Conservation (phyloP, 331 rosid genomes). For the Saraca asoca region DNA sequence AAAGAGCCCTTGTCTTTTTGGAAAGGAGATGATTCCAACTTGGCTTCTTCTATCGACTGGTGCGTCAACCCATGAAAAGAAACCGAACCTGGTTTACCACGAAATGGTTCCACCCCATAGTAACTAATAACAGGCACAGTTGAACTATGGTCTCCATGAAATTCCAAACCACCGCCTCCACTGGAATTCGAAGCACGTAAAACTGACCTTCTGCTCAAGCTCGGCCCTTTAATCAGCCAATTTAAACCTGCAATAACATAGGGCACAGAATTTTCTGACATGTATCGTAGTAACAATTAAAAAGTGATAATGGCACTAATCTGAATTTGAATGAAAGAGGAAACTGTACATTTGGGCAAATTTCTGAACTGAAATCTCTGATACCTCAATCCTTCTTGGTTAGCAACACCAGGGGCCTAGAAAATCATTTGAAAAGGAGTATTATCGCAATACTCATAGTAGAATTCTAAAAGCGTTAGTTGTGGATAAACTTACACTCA, state of each 20-base stretch:
- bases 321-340: background rate
- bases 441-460: background rate
- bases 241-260: slow-evolving; percentile 46
- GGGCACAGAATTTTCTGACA: background rate
- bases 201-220: slow-evolving; percentile 44
- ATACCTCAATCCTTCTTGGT: slow-evolving; percentile 32
- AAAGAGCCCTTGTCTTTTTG: slow-evolving; percentile 61
- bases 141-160: slow-evolving; percentile 37
- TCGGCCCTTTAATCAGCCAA: slow-evolving; percentile 34
- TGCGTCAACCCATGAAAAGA: slow-evolving; percentile 80
- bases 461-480: background rate
- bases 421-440: slow-evolving; percentile 10
- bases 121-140: slow-evolving; percentile 31
- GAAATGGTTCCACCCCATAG: slow-evolving; percentile 69
- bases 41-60: slow-evolving; percentile 69
- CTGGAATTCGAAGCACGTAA: slow-evolving; percentile 52
- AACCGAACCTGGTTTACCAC: slow-evolving; percentile 83
- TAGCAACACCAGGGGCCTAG: slow-evolving; percentile 37
- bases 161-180: slow-evolving; percentile 50
- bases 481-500: slow-evolving; percentile 34
- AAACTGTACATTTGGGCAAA: slow-evolving; percentile 50
- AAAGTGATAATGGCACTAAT: background rate
- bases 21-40: slow-evolving; percentile 72
- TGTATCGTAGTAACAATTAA: too few relatives aligned
- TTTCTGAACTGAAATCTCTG: slow-evolving; percentile 35